Conservation (phyloP, 1,284 basidiomycete species). For the Exobasidium cylindrosporum region DNA sequence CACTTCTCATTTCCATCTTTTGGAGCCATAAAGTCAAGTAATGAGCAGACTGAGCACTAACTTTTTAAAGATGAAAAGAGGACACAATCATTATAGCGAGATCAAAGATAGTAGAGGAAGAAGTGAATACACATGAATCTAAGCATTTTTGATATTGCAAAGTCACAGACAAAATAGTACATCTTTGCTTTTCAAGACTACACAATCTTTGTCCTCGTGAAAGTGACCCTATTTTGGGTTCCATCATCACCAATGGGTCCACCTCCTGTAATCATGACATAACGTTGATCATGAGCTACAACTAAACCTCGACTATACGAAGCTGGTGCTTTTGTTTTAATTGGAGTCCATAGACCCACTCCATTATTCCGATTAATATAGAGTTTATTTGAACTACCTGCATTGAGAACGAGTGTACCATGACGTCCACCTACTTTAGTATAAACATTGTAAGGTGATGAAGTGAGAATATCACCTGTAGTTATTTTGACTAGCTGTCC, state of each 20-base stretch:
- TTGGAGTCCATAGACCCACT: background rate
- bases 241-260: background rate
- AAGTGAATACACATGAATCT: background rate
- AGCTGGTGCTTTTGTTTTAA: background rate
- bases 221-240: background rate
- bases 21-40: no score
- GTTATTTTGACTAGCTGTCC: background rate
- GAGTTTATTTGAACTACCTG: background rate
- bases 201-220: background rate
- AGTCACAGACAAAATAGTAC: no score
- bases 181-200: no score
- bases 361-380: background rate
- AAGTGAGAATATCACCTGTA: background rate
- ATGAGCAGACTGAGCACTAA: no score
- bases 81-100: no score
- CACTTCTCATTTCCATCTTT: no score
- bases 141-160: background rate
- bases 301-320: background rate
- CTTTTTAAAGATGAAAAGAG: no score
- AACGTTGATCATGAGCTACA: background rate
- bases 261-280: slow-evolving; percentile 1
- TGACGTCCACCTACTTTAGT: background rate
- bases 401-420: background rate
- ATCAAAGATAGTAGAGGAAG: no score
- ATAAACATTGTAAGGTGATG: slow-evolving; percentile 3